A percentile compares a stretch with the other conserved stretches of the same genome.
These are phyloP conservation scores for Paecilomyces fulvus DNA, from an alignment of 2,329 filamentous ascomycete species.

Conservation along the genomic window DNA sequence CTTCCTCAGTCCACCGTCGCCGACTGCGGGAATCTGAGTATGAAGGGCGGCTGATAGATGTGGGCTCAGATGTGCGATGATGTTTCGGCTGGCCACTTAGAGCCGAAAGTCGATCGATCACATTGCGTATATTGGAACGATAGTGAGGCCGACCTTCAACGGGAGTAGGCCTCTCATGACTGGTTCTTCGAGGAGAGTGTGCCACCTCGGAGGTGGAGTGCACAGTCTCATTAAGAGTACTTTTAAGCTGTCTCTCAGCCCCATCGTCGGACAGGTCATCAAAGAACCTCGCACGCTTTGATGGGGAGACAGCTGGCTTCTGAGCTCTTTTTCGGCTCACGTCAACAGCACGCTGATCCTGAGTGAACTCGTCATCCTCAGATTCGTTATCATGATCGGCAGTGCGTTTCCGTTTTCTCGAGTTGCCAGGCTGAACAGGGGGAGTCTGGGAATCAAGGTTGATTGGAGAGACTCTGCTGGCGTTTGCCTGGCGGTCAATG, in stretches of 20 bases:
- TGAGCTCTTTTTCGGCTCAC: conserved; percentile 23
- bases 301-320: conserved; percentile 14
- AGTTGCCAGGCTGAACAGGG: background rate
- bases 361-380: conserved; percentile 39
- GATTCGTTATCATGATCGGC: conserved; percentile 14
- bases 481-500: conserved; percentile 28
- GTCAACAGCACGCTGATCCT: conserved; percentile 25
- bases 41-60: background rate
- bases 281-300: background rate
- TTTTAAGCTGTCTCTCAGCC: conserved; percentile 1
- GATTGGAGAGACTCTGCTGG: conserved; percentile 27
- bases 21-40: conserved; percentile 5
- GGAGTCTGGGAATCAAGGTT: conserved; percentile 9
- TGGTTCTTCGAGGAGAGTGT: background rate
- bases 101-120: background rate
- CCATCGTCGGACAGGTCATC: conserved; percentile 2
- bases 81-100: background rate
- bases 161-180: background rate
- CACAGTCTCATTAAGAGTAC: background rate
- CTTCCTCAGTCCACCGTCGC: conserved; percentile 31
- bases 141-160: conserved; percentile 25
- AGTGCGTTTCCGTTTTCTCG: conserved; percentile 4
- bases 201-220: background rate
- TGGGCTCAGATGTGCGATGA: background rate
- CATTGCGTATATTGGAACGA: background rate